Percentiles rank a stretch among this genome's conserved stretches.
Evolutionary conservation across 495 filamentous ascomycete species (phyloP).

Genomic region (Opeltia flavorubescens): DNA sequence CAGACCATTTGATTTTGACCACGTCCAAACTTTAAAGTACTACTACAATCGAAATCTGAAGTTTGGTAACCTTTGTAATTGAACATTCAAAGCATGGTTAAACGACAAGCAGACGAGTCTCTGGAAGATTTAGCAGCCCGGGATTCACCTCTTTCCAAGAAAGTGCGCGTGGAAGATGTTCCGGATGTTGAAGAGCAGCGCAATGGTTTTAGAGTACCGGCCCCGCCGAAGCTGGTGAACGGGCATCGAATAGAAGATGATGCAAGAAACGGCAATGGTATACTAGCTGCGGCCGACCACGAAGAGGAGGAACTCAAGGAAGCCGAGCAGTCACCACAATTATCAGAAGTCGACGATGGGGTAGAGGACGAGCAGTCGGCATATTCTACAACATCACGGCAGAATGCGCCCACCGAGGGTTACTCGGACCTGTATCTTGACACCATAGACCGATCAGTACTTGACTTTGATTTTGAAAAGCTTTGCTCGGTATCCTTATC

Average conservation of each 20-base stretch:
- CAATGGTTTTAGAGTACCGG: slow-evolving; percentile 21
- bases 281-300: slow-evolving; percentile 24
- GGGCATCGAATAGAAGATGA: slow-evolving; percentile 22
- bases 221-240: slow-evolving; percentile 27
- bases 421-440: slow-evolving; percentile 96
- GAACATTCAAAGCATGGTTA: slow-evolving; percentile 37
- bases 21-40: not conserved
- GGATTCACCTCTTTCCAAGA: slow-evolving; percentile 65
- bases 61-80: too few relatives aligned
- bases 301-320: slow-evolving; percentile 30
- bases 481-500: slow-evolving; percentile 88
- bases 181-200: slow-evolving; percentile 15
- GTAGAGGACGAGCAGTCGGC: slow-evolving; percentile 28
- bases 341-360: slow-evolving; percentile 20
- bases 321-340: slow-evolving; percentile 12
- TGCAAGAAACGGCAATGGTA: slow-evolving; percentile 25
- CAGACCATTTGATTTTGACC: not conserved
- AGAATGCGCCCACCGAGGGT: slow-evolving; percentile 68
- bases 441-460: slow-evolving; percentile 74
- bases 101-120: slow-evolving; percentile 62
- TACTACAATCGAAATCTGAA: not conserved
- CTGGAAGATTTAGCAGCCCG: slow-evolving; percentile 47
- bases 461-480: slow-evolving; percentile 98
- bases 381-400: slow-evolving; percentile 37
- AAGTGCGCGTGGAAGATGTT: slow-evolving; percentile 49